These are phyloP conservation scores for Nicotiana obtusifolia DNA, from an alignment of 257 asterid genomes.

Conservation along the genomic window DNA sequence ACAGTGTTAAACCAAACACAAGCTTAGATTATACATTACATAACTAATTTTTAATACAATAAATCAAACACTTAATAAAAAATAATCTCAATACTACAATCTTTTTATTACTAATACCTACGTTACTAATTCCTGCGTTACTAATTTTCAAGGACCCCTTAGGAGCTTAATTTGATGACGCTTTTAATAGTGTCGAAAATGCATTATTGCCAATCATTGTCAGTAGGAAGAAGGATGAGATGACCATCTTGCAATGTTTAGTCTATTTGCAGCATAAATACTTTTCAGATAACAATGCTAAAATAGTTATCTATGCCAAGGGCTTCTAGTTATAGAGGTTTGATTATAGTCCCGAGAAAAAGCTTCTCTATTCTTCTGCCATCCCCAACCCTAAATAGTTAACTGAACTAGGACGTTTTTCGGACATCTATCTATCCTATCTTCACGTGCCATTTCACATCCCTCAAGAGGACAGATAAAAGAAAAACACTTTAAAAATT, in stretches of 20 bases:
- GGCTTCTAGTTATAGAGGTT: background rate
- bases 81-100: too few relatives aligned
- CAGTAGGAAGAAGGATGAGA: background rate
- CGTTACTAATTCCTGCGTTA: too few relatives aligned
- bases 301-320: background rate
- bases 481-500: background rate
- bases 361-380: background rate
- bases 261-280: conserved; percentile 1
- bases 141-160: too few relatives aligned
- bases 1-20: too few relatives aligned
- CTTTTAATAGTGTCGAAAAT: background rate
- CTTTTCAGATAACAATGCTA: background rate
- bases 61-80: too few relatives aligned
- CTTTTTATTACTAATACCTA: too few relatives aligned
- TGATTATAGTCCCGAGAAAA: conserved; percentile 5
- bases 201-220: background rate
- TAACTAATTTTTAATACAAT: too few relatives aligned
- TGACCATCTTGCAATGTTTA: background rate
- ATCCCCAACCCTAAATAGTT: background rate
- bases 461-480: background rate
- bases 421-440: background rate
- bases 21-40: too few relatives aligned
- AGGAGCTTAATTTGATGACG: background rate
- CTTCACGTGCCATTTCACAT: conserved; percentile 13
- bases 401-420: conserved; percentile 3